These are phyloP conservation scores for Nicotiana tabacum DNA, from an alignment of 257 asterid species.

Conservation along the genomic window DNA sequence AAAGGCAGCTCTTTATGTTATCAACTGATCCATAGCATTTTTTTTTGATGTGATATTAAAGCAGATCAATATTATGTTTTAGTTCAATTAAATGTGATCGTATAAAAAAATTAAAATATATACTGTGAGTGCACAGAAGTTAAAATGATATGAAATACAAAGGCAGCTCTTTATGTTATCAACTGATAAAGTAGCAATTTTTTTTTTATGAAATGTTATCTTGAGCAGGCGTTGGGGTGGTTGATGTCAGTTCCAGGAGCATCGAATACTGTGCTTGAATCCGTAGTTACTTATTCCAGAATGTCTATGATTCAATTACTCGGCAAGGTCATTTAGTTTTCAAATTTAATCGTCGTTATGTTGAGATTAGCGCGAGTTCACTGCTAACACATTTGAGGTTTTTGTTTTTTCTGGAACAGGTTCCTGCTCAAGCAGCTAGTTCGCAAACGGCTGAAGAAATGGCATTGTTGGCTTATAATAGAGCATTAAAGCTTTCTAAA, in stretches of 20 bases:
- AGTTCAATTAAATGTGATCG: not conserved
- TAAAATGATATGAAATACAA: not conserved
- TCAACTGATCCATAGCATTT: no score
- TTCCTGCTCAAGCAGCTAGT: constrained; percentile 60
- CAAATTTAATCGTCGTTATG: not conserved
- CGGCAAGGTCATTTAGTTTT: constrained; percentile 49
- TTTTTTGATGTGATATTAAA: constrained; percentile 29
- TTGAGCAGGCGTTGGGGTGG: constrained; percentile 81
- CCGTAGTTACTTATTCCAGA: constrained; percentile 77
- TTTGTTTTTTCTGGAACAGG: constrained; percentile 23
- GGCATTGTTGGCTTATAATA: constrained; percentile 84
- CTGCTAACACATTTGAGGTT: not conserved
- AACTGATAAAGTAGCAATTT: not conserved
- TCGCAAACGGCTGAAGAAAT: constrained; percentile 75
- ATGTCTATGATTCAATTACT: constrained; percentile 83
- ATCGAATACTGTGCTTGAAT: constrained; percentile 73
- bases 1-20: no score
- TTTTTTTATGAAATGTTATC: constrained; percentile 9
- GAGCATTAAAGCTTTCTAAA: constrained; percentile 79
- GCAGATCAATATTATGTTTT: not conserved
- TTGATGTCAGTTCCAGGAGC: constrained; percentile 94
- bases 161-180: not conserved
- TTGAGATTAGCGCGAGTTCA: not conserved
- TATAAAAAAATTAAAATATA: no score
- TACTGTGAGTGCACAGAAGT: not conserved